Base-by-base conservation (phyloP, 768 basidiomycete genomes). In the Russula vinacea region DNA sequence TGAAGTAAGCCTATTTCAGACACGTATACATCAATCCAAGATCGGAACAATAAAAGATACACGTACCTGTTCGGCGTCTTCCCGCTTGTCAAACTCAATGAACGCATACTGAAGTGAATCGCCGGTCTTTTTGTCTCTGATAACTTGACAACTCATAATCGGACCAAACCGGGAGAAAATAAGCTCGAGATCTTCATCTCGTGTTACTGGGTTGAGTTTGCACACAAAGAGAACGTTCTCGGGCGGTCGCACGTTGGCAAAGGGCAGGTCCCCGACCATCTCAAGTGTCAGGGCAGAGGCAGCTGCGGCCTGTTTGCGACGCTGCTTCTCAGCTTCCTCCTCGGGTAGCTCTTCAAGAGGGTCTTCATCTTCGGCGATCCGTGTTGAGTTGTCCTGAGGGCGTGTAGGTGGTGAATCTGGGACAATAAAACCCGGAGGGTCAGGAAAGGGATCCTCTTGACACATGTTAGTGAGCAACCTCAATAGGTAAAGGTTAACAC, bases 221-320 rank as follows among this genome's bases (percentile, higher is more conserved):
- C 97, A 99, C 11, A 99, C 95, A 75, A 99, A 99, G 14, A 99
- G 77, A 32, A 98, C 94, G 74, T 98, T 98, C 76, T 99, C 97
- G 0, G 97, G 97, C 0, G 97, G 97, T 50, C 94, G 85, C 50
- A 99, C 94, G 71, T 96, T 94, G 29, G 97, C 97, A 73, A 99
- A 98, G 1, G 97, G 97, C 58, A 98, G 79, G 76, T 99, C 97
- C 37, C 97, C 97, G 62, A 99, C 96, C 97, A 99, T 99, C 76
- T 99, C 97, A 56, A 99, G 84, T 5, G 97, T 98, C 44, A 99
- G 78, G 0, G 97, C 97, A 51, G 94, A 94, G 0, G 96, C 94
- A 1, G 85, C 85, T 0, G 97, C 96, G 0, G 94, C 94, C 58
- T 89, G 88, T 76, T 89, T 84, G n/a, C 94, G 86, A 26, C 89